phyloP scores from a whole-genome alignment of 768 basidiomycete genomes.

The Symmetrospora coprosmae region DNA sequence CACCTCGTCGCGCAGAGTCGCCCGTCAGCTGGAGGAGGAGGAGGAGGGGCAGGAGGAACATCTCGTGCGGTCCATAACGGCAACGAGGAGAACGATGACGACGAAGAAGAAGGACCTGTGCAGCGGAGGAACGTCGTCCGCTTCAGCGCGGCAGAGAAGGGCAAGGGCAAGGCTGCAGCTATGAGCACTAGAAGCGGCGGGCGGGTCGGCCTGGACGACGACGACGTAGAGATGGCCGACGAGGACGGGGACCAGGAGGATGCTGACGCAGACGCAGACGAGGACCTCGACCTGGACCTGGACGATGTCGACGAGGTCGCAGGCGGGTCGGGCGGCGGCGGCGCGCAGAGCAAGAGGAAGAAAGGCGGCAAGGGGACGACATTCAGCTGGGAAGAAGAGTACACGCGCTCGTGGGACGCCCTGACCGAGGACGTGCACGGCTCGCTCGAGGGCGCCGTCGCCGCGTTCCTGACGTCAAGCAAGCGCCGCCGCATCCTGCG shows the following conservation, averaged over 20 bases:
- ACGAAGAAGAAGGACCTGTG: neutral
- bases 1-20: too few species aligned
- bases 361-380: slow-evolving; percentile 24
- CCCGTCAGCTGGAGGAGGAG: too few species aligned
- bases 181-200: neutral
- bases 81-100: neutral
- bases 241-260: neutral
- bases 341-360: neutral
- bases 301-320: neutral
- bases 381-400: slow-evolving; percentile 93
- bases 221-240: neutral
- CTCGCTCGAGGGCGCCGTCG: slow-evolving; percentile 74
- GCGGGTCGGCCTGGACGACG: neutral
- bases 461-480: slow-evolving; percentile 72
- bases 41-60: too few species aligned
- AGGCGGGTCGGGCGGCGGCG: neutral
- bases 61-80: too few species aligned
- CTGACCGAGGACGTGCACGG: slow-evolving; percentile 92
- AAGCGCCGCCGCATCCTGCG: slow-evolving; percentile 70
- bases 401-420: slow-evolving; percentile 87
- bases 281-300: too few species aligned
- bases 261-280: neutral
- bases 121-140: neutral
- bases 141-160: slow-evolving; percentile 12
- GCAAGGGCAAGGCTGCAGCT: slow-evolving; percentile 5